Conservation (phyloP, 164 flowering plant species). For the Echeveria elegans region DNA sequence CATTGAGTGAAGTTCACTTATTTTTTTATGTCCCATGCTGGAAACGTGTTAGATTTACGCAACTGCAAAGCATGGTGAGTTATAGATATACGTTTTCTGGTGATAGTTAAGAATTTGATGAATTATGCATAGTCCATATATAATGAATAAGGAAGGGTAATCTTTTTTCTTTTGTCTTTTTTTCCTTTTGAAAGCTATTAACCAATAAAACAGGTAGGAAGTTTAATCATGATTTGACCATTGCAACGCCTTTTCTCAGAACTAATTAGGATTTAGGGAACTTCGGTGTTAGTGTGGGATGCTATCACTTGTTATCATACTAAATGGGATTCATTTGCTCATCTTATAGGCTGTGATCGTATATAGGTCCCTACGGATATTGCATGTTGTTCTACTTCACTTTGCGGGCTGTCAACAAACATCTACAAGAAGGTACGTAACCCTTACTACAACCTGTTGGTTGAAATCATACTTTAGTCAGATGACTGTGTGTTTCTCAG, state of each 20-base stretch:
- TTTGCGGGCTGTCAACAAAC: constrained; percentile 22
- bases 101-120: not conserved
- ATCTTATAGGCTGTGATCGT: constrained; percentile 45
- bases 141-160: not conserved
- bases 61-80: no score
- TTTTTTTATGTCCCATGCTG: no score
- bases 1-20: no score
- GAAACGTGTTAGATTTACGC: no score
- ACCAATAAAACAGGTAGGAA: not conserved
- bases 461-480: not conserved
- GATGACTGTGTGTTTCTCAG: not conserved
- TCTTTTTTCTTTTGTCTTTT: no score
- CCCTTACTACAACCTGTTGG: not conserved
- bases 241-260: not conserved
- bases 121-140: not conserved
- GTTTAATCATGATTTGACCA: not conserved
- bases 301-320: not conserved
- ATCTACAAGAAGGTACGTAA: constrained; percentile 34
- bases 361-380: constrained; percentile 43
- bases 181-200: not conserved
- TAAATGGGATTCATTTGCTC: not conserved
- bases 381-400: constrained; percentile 39
- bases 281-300: no score
- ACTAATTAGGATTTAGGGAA: not conserved
- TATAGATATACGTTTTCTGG: not conserved